Conservation (phyloP, 2,329 filamentous ascomycete genomes). For the Colletotrichum kahawae region DNA sequence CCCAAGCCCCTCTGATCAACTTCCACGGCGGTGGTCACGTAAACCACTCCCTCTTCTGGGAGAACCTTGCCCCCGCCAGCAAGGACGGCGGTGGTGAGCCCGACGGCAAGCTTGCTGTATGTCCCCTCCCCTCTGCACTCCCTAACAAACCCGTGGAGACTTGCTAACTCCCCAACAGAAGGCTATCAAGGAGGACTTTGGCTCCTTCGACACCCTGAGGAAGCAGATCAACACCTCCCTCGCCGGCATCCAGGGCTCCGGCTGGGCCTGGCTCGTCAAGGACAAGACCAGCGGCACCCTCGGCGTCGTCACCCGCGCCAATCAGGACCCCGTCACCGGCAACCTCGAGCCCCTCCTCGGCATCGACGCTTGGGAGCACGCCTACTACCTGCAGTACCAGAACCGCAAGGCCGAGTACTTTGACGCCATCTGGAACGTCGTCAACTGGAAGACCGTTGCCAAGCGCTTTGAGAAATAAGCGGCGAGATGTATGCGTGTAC, state of each 20-base stretch:
- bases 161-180: slow-evolving; percentile 35
- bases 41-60: slow-evolving; percentile 89
- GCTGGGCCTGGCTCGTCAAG: slow-evolving; percentile 90
- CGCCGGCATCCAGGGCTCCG: slow-evolving; percentile 81
- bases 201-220: slow-evolving; percentile 66
- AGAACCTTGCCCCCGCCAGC: slow-evolving; percentile 74
- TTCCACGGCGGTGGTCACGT: slow-evolving; percentile 88
- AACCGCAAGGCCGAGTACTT: slow-evolving; percentile 98
- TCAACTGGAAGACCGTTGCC: slow-evolving; percentile 93
- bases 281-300: slow-evolving; percentile 67
- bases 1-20: slow-evolving; percentile 63
- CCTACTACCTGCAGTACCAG: slow-evolving; percentile 95
- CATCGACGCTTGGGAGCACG: slow-evolving; percentile 96
- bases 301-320: slow-evolving; percentile 73
- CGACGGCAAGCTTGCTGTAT: slow-evolving; percentile 63
- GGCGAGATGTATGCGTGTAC: neutral
- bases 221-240: slow-evolving; percentile 73
- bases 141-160: no score
- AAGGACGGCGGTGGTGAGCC: slow-evolving; percentile 67
- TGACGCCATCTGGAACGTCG: slow-evolving; percentile 88
- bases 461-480: slow-evolving; percentile 68
- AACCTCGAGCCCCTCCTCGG: slow-evolving; percentile 83
- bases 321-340: slow-evolving; percentile 89
- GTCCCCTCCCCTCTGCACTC: slow-evolving; percentile 43
- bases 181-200: slow-evolving; percentile 71